phyloP scores from a whole-genome alignment of 2,329 filamentous ascomycete genomes.

The Aspergillus chevalieri region DNA sequence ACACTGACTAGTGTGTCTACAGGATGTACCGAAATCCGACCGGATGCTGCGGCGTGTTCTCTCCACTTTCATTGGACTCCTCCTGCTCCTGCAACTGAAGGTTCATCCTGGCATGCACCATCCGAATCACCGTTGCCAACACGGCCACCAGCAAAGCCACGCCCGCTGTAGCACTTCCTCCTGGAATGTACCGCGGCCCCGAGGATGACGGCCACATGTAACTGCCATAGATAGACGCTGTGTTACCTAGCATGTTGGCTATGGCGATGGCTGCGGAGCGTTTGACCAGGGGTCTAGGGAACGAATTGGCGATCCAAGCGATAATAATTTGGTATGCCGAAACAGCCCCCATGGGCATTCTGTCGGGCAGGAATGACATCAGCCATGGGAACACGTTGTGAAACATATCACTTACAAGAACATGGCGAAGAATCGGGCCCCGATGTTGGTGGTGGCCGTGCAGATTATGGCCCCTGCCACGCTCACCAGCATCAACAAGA shows the following conservation, averaged over 20 bases:
- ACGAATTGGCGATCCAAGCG: constrained; percentile 39
- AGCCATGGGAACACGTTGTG: too few relatives aligned
- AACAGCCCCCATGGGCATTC: constrained; percentile 51
- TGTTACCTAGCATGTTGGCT: constrained; percentile 39
- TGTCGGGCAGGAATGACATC: constrained; percentile 1
- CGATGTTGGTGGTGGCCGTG: constrained; percentile 45
- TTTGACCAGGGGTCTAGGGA: constrained; percentile 40
- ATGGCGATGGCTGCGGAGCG: constrained; percentile 39
- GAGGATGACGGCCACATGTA: constrained; percentile 33
- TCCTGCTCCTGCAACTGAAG: too few relatives aligned
- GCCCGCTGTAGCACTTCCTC: constrained; percentile 29
- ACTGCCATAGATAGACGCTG: constrained; percentile 35
- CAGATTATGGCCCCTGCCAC: constrained; percentile 52
- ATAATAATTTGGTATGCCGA: constrained; percentile 40
- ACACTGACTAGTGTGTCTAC: too few relatives aligned
- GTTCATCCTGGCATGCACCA: constrained; percentile 31
- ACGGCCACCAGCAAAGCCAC: constrained; percentile 31
- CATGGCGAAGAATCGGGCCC: constrained; percentile 56
- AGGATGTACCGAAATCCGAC: too few relatives aligned
- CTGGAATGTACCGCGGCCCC: constrained; percentile 33
- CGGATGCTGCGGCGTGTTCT: too few relatives aligned
- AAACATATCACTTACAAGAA: constrained; percentile 39
- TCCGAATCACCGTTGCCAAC: constrained; percentile 28
- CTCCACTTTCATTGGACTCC: too few relatives aligned
- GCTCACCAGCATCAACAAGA: constrained; percentile 48